A percentile compares a stretch with the other conserved stretches of the same genome.
phyloP scores from a whole-genome alignment of 2,329 filamentous ascomycete species.

The Bretziella fagacearum region DNA sequence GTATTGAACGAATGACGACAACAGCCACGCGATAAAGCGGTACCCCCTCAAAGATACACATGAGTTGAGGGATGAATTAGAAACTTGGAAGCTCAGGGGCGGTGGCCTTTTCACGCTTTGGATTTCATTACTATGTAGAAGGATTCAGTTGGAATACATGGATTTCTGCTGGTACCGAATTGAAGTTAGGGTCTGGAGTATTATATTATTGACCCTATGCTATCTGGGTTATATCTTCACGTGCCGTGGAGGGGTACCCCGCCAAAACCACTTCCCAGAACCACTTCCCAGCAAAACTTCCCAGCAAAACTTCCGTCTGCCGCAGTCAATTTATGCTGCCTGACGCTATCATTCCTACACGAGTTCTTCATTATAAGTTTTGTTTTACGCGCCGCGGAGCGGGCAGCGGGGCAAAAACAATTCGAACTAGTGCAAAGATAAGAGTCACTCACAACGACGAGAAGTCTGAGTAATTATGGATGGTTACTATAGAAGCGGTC shows the following conservation, averaged over 20 bases:
- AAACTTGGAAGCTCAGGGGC: not conserved
- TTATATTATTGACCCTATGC: not conserved
- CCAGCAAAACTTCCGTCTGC: not conserved
- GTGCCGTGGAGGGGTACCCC: not conserved
- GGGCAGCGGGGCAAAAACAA: constrained; percentile 1
- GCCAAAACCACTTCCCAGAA: not conserved
- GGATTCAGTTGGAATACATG: not conserved
- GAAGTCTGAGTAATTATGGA: not conserved
- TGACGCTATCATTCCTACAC: not conserved
- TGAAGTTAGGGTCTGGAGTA: not conserved
- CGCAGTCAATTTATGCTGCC: constrained; percentile 1
- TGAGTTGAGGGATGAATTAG: not conserved
- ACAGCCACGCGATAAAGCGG: not conserved
- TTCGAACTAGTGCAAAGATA: no score
- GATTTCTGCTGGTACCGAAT: not conserved
- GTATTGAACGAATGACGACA: constrained; percentile 5
- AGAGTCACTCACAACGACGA: not conserved
- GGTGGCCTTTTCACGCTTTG: not conserved
- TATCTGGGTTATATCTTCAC: not conserved
- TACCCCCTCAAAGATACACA: not conserved
- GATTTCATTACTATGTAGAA: not conserved
- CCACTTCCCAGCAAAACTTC: not conserved
- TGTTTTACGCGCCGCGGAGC: constrained; percentile 1
- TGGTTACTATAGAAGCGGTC: not conserved
- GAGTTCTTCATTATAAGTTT: not conserved